A percentile compares a stretch with the other conserved stretches of the same genome.
These are phyloP conservation scores for Candida nanaspora DNA, from an alignment of 805 yeast species.

Conservation along the genomic window DNA sequence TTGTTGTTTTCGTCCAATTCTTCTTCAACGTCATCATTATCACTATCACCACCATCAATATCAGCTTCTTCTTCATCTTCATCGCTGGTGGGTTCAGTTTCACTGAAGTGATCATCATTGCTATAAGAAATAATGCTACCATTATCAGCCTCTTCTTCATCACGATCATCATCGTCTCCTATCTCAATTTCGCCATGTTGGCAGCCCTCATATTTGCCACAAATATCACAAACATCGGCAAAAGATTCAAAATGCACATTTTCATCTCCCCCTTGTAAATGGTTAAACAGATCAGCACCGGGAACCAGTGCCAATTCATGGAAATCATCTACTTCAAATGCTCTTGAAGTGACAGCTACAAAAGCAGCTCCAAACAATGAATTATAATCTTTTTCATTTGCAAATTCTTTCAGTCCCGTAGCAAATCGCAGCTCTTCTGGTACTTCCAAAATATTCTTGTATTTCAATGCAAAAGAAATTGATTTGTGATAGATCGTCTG, in stretches of 20 bases:
- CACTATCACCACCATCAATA: no score
- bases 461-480: slow-evolving; percentile 32
- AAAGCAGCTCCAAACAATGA: slow-evolving; percentile 47
- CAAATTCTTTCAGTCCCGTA: slow-evolving; percentile 11
- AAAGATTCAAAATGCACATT: slow-evolving; percentile 60
- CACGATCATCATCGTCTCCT: slow-evolving; percentile 11
- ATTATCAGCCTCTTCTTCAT: no score
- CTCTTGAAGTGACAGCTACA: slow-evolving; percentile 64
- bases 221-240: slow-evolving; percentile 27
- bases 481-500: slow-evolving; percentile 27
- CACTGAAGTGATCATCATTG: no score
- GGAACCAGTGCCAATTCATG: slow-evolving; percentile 79
- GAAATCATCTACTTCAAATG: slow-evolving; percentile 72
- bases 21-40: slow-evolving; percentile 17
- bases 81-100: no score
- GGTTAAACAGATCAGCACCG: slow-evolving; percentile 87
- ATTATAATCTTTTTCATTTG: slow-evolving; percentile 25
- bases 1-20: slow-evolving; percentile 12
- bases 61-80: no score
- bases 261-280: slow-evolving; percentile 43
- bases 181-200: slow-evolving; percentile 16
- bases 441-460: slow-evolving; percentile 20
- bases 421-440: slow-evolving; percentile 24
- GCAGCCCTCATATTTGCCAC: slow-evolving; percentile 26
- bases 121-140: no score